Evolutionary conservation across 192 early-diverging fungal species (phyloP), one percentile per base, ranked within the genome.

Genomic region (Coemansia sp.): DNA sequence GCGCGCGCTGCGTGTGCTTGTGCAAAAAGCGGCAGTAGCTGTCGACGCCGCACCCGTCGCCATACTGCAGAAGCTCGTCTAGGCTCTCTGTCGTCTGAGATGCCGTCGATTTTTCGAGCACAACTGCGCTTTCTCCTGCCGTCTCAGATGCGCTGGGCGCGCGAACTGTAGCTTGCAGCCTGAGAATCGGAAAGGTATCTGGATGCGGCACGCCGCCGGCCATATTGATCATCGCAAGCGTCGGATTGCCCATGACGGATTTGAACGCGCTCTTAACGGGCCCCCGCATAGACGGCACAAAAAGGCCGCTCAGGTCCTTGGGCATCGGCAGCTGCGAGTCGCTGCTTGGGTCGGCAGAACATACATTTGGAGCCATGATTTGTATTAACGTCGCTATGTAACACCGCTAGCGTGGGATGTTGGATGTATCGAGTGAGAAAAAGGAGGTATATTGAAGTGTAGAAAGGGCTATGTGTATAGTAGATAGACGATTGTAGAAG

Each of bases 201-300:
- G 83, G 78, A 42, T 88, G 83, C 0, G 89, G 90, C 51, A 86
- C 77, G 8, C 90, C 90, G 29, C 87, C 88, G 1, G 86, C 88
- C 35, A 91, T 78, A 35, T 88, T 87, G 57, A 91, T 78, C 83
- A 86, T 85, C 23, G 71, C 48, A 16, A 66, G 57, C 11, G 71
- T 79, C 16, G 71, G 76, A 55, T 50, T 67, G 46, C 71, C 76
- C 76, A 79, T 79, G 60, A 79, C 68, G 0, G 76, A 65, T 57
- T 73, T 79, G 71, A 79, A 73, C 23, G 71, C 67, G 58, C 76
- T 79, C 64, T 79, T 79, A 16, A 56, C 48, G 30, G 72, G 71
- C 22, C 42, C 62, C 42, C 67, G 76, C 60, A 73, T 66, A 0
- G 63, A 35, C 3, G 76, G 76, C 29, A 79, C 68, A 58, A 79